phyloP scores from a whole-genome alignment of 2,329 filamentous ascomycete genomes.

The Sordariomycetes sp. region DNA sequence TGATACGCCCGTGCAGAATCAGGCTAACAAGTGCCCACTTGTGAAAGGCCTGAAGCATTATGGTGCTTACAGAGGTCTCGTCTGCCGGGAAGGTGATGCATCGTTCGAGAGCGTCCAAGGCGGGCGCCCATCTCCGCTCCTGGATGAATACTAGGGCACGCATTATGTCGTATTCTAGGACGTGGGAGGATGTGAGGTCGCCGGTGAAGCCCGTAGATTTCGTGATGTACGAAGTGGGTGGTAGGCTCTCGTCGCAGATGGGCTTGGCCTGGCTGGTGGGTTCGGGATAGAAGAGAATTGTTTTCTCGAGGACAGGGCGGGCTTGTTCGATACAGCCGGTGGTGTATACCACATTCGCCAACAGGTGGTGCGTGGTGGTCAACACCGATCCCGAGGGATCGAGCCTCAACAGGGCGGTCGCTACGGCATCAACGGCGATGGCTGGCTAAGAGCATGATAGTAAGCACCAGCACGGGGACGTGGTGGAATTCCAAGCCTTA shows the following conservation, averaged over 20 bases:
- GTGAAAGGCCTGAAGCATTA: constrained; percentile 86
- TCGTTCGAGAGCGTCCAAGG: constrained; percentile 50
- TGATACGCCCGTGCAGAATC: constrained; percentile 50
- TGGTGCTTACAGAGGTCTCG: constrained; percentile 54
- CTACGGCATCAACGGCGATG: constrained; percentile 32
- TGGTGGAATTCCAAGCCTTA: constrained; percentile 15
- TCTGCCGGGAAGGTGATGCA: constrained; percentile 57
- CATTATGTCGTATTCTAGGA: constrained; percentile 59
- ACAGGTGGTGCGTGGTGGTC: constrained; percentile 49
- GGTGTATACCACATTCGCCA: constrained; percentile 49
- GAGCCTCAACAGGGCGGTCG: constrained; percentile 49
- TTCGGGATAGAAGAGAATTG: constrained; percentile 55
- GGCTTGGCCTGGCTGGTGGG: constrained; percentile 23
- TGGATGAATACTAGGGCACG: constrained; percentile 56
- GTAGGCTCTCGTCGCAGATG: constrained; percentile 33
- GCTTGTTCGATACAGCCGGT: constrained; percentile 41
- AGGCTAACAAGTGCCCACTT: constrained; percentile 77
- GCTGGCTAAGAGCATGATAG: constrained; percentile 23
- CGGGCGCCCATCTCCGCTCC: constrained; percentile 49
- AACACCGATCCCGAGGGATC: constrained; percentile 58
- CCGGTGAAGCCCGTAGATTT: constrained; percentile 44
- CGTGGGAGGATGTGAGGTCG: constrained; percentile 34
- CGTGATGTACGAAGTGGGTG: constrained; percentile 48
- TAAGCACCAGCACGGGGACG: not conserved
- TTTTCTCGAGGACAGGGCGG: constrained; percentile 51